Conservation (phyloP, 78 protist species). For the Dictyostelium citrinum region DNA sequence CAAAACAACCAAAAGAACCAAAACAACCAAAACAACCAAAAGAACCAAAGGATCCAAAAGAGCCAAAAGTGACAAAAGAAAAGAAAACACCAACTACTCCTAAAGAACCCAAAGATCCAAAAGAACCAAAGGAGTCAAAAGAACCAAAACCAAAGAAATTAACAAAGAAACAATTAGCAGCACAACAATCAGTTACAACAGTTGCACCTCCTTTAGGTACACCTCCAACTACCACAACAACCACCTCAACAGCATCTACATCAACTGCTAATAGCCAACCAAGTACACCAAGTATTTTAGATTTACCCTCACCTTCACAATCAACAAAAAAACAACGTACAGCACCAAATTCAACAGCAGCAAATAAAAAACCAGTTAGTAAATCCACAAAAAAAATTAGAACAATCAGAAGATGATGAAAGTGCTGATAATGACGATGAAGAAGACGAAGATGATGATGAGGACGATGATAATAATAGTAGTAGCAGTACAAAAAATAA, state of each 20-base stretch:
- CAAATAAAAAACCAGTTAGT: background rate
- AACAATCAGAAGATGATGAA: background rate
- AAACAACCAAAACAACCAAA: background rate
- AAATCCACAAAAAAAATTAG: background rate
- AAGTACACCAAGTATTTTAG: background rate
- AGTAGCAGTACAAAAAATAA: background rate
- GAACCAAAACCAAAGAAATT: background rate
- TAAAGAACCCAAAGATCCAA: slow-evolving; percentile 1
- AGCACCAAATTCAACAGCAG: background rate
- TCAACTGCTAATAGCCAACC: background rate
- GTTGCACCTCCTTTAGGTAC: background rate
- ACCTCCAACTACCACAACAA: background rate
- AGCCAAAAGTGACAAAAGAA: background rate
- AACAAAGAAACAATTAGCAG: background rate
- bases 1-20: background rate
- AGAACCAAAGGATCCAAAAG: background rate
- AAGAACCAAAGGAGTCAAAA: background rate
- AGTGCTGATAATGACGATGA: background rate
- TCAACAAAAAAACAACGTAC: background rate
- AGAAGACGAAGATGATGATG: background rate
- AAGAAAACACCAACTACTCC: slow-evolving; percentile 5
- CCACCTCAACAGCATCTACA: background rate
- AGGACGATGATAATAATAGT: background rate
- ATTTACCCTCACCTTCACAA: background rate
- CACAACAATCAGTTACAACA: background rate